Evolutionary conservation across 108 stramenopile genomes (phyloP).

Genomic region (Skeletonema costatum): DNA sequence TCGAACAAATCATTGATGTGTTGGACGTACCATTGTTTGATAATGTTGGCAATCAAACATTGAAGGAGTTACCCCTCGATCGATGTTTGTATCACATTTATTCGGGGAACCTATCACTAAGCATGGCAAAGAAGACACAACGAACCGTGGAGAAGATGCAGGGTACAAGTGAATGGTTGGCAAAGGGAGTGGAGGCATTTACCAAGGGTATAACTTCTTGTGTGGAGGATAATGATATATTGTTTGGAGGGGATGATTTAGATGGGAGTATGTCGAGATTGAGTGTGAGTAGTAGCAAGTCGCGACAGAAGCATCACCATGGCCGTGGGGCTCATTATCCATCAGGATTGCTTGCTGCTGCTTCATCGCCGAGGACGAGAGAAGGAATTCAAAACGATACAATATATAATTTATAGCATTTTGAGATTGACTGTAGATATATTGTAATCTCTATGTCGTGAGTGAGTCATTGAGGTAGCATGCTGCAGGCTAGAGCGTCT

Average conservation of each 20-base stretch:
- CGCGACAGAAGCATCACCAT: neutral
- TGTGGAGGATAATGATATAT: neutral
- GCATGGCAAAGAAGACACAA: slow-evolving; percentile 25
- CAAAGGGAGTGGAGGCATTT: slow-evolving; percentile 19
- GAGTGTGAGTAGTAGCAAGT: neutral
- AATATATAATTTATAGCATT: too few relatives aligned
- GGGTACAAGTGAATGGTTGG: slow-evolving; percentile 40
- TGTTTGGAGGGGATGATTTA: neutral
- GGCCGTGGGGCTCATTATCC: too few relatives aligned
- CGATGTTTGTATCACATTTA: slow-evolving; percentile 37
- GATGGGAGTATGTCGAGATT: neutral
- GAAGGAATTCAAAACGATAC: too few relatives aligned
- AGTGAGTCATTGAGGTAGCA: too few relatives aligned
- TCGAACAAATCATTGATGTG: slow-evolving; percentile 32
- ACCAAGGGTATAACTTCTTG: slow-evolving; percentile 14
- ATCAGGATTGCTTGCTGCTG: too few relatives aligned
- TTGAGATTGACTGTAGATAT: too few relatives aligned
- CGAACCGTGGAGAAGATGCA: slow-evolving; percentile 32
- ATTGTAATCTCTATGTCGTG: too few relatives aligned
- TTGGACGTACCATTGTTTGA: slow-evolving; percentile 37
- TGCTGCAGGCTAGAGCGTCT: too few relatives aligned
- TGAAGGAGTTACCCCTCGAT: slow-evolving; percentile 33
- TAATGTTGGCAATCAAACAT: slow-evolving; percentile 25
- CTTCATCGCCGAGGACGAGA: too few relatives aligned
- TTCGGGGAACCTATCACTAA: slow-evolving; percentile 28